These are phyloP conservation scores for Candida stauntonica DNA, from an alignment of 805 yeast species.

Conservation along the genomic window DNA sequence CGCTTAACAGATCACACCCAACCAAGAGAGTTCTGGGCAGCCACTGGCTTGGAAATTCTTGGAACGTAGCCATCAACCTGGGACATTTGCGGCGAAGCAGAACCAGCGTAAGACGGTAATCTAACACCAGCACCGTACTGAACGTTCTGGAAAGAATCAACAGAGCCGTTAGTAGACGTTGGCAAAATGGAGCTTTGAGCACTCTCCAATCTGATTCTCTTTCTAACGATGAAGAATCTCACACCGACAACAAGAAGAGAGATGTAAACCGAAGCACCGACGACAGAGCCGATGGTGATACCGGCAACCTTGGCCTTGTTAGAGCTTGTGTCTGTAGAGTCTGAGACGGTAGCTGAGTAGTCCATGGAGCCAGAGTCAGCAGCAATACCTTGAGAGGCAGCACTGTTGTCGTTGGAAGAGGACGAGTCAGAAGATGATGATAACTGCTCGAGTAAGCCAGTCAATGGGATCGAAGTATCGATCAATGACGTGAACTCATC, in stretches of 20 bases:
- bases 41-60: slow-evolving; percentile 63
- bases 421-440: slow-evolving; percentile 10
- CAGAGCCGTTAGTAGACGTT: slow-evolving; percentile 12
- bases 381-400: slow-evolving; percentile 10
- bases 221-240: slow-evolving; percentile 39
- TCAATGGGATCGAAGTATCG: slow-evolving; percentile 63
- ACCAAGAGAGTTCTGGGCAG: slow-evolving; percentile 67
- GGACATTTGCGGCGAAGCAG: slow-evolving; percentile 18
- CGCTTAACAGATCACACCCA: slow-evolving; percentile 40
- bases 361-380: slow-evolving; percentile 30
- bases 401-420: slow-evolving; percentile 13
- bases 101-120: slow-evolving; percentile 6
- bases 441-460: slow-evolving; percentile 33
- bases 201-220: slow-evolving; percentile 17
- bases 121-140: slow-evolving; percentile 24
- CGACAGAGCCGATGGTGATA: slow-evolving; percentile 76
- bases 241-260: slow-evolving; percentile 52
- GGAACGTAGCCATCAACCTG: slow-evolving; percentile 33
- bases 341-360: slow-evolving; percentile 23
- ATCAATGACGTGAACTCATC: slow-evolving; percentile 60
- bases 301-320: slow-evolving; percentile 56
- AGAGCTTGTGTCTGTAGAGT: neutral
- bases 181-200: slow-evolving; percentile 17
- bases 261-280: slow-evolving; percentile 68
- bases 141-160: slow-evolving; percentile 17